Conservation (phyloP, 371 early-diverging fungal species). For the Vittaforma corneae region DNA sequence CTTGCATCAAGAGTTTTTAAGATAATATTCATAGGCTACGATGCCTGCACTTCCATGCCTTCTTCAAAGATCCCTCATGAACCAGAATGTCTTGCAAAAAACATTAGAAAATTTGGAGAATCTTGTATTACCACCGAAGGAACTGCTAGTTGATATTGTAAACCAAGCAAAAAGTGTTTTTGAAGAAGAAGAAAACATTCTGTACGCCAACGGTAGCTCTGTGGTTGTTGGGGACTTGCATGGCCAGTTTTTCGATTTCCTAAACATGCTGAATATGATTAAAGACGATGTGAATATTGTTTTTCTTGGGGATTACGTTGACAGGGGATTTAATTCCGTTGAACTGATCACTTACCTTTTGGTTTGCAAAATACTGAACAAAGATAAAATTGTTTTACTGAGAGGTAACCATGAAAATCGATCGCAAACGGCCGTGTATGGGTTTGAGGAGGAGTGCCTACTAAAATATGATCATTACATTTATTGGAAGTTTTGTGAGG, state of each 20-base stretch:
- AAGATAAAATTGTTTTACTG: slow-evolving; percentile 48
- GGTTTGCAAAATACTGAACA: slow-evolving; percentile 53
- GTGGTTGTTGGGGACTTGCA: slow-evolving; percentile 85
- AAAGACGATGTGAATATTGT: slow-evolving; percentile 60
- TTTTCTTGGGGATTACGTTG: slow-evolving; percentile 57
- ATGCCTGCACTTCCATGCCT: too few relatives aligned
- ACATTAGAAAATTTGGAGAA: background rate
- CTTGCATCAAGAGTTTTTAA: too few relatives aligned
- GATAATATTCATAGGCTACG: too few relatives aligned
- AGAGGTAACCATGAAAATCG: slow-evolving; percentile 58
- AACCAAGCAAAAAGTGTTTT: background rate
- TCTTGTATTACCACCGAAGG: background rate
- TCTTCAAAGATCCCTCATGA: too few relatives aligned
- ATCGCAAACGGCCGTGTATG: slow-evolving; percentile 53
- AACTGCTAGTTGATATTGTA: background rate
- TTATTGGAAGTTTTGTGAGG: slow-evolving; percentile 53
- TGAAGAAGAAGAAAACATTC: slow-evolving; percentile 47
- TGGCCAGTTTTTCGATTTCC: slow-evolving; percentile 91
- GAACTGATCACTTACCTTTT: slow-evolving; percentile 53
- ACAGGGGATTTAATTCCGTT: slow-evolving; percentile 53
- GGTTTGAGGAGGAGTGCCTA: slow-evolving; percentile 54
- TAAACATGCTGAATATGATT: slow-evolving; percentile 89
- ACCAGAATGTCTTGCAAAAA: too few relatives aligned
- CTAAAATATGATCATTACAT: slow-evolving; percentile 39
- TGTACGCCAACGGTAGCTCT: slow-evolving; percentile 36